Evolutionary conservation across 768 basidiomycete species (phyloP).

Genomic region (Phylloporus rhodoxanthus): DNA sequence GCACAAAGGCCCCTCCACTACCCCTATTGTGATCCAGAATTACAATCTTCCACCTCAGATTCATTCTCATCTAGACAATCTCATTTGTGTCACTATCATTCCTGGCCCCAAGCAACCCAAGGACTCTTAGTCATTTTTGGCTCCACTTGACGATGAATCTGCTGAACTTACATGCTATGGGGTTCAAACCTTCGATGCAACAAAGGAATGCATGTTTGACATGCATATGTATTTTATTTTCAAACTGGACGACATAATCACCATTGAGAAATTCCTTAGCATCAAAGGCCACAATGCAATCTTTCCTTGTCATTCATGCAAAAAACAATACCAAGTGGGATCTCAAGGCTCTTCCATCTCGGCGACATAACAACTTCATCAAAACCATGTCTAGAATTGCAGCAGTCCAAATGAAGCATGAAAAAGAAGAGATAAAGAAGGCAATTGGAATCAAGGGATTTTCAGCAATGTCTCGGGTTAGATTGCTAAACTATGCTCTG

Average conservation of each 20-base stretch:
- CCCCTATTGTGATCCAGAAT: constrained; percentile 39
- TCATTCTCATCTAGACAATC: constrained; percentile 30
- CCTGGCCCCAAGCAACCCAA: constrained; percentile 42
- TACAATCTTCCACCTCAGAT: constrained; percentile 40
- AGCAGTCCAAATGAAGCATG: constrained; percentile 5
- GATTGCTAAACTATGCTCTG: background rate
- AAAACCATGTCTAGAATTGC: too few relatives aligned
- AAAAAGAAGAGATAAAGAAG: constrained; percentile 20
- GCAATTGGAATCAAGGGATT: constrained; percentile 31
- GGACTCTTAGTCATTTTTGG: constrained; percentile 35
- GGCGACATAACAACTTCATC: constrained; percentile 30
- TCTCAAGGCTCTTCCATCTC: constrained; percentile 30
- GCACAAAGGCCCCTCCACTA: constrained; percentile 27
- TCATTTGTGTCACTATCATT: constrained; percentile 39
- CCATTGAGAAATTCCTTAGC: constrained; percentile 26
- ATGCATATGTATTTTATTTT: constrained; percentile 32
- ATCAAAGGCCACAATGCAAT: constrained; percentile 36
- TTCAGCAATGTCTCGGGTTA: constrained; percentile 6
- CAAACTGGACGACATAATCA: constrained; percentile 33
- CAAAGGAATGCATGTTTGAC: background rate
- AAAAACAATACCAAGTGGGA: background rate
- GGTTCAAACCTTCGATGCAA: constrained; percentile 31
- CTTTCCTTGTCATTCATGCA: constrained; percentile 32
- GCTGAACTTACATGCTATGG: constrained; percentile 33
- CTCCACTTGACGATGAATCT: constrained; percentile 34